Percentiles rank a stretch among this genome's conserved stretches.
Conservation (phyloP, 345 rosid genomes). For the rapeseed (Brassica napus) region DNA sequence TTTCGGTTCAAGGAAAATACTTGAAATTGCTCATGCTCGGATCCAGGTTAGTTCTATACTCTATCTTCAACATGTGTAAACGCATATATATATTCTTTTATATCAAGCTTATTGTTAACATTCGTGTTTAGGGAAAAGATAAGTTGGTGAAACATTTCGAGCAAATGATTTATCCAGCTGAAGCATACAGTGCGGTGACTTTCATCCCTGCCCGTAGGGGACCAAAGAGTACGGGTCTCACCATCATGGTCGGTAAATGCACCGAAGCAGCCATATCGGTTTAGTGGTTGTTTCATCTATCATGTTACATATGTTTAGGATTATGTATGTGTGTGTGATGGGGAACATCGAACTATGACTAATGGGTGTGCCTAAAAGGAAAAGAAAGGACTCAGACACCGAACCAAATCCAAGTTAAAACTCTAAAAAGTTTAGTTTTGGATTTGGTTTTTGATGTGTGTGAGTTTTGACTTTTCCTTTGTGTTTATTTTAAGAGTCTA, state of each 20-base stretch:
- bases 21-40: constrained; percentile 57
- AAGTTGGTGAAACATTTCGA: constrained; percentile 48
- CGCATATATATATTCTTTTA: background rate
- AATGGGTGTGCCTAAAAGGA: background rate
- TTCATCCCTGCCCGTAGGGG: constrained; percentile 59
- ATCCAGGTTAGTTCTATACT: constrained; percentile 55
- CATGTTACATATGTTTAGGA: background rate
- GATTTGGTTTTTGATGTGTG: constrained; percentile 43
- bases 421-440: constrained; percentile 13
- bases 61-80: background rate
- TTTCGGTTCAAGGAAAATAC: constrained; percentile 51
- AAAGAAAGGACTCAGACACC: constrained; percentile 39
- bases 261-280: background rate
- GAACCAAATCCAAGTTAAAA: constrained; percentile 36
- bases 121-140: constrained; percentile 52
- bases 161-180: constrained; percentile 45
- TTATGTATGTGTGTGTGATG: constrained; percentile 5
- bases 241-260: constrained; percentile 33
- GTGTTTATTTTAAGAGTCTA: background rate
- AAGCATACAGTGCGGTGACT: constrained; percentile 49
- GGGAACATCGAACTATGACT: background rate
- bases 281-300: constrained; percentile 2
- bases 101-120: background rate
- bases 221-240: background rate
- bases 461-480: constrained; percentile 26